Evolutionary conservation across 78 protist genomes (phyloP).

Genomic region (Capsaspora owczarzaki): DNA sequence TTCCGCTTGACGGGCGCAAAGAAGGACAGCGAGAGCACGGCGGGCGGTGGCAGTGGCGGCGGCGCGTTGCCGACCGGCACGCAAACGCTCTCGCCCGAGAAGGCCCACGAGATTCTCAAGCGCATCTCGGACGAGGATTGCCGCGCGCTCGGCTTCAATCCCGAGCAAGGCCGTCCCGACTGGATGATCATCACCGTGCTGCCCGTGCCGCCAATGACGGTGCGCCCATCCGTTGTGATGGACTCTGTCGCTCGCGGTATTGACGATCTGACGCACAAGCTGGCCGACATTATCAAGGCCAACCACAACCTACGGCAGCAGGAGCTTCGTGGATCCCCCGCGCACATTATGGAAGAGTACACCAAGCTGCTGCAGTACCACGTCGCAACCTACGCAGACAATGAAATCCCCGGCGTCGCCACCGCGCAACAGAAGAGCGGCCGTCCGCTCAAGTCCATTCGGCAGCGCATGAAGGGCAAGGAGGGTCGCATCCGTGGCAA

Average conservation of each 20-base stretch:
- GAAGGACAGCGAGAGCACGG: constrained; percentile 13
- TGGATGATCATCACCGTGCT: constrained; percentile 88
- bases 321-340: constrained; percentile 57
- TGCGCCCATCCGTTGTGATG: constrained; percentile 88
- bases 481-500: constrained; percentile 98
- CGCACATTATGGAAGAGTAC: constrained; percentile 42
- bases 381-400: constrained; percentile 85
- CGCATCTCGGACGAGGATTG: constrained; percentile 65
- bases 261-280: constrained; percentile 56
- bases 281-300: constrained; percentile 74
- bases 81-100: constrained; percentile 42
- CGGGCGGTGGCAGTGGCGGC: too few relatives aligned
- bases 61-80: too few relatives aligned
- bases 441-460: constrained; percentile 91
- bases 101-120: constrained; percentile 55
- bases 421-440: constrained; percentile 53
- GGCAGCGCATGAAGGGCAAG: constrained; percentile 97
- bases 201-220: constrained; percentile 97
- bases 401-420: constrained; percentile 77
- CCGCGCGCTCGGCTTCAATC: constrained; percentile 74
- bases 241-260: constrained; percentile 39
- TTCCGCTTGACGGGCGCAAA: constrained; percentile 36
- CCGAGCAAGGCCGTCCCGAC: constrained; percentile 85
- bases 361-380: constrained; percentile 72
- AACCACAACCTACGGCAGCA: constrained; percentile 54